Base-by-base conservation (phyloP, 352 stramenopile genomes). In the Globisporangium carolinianum region DNA sequence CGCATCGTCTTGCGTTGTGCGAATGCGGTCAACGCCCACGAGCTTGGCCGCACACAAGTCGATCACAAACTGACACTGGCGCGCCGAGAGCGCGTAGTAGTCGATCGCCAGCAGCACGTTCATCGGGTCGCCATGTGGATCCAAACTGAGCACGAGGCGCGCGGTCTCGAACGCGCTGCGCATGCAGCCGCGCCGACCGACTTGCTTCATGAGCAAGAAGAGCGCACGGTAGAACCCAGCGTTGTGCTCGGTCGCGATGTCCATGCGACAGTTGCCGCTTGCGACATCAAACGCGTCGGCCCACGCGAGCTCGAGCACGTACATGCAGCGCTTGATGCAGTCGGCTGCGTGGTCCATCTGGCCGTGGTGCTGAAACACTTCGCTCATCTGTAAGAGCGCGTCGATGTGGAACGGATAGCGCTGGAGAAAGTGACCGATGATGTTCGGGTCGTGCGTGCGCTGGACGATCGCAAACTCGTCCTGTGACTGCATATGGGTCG, bases 281-380 rank as follows among this genome's bases (percentile, higher is more conserved):
- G 73, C 71, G 8, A 94, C 85, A 59, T 93, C 78, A 47, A 92
- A 94, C 48, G 91, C 75, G 55, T 92, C 82, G 17, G 76, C 78
- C 84, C 84, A 94, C 17, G 84, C 82, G 10, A 94, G 67, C 57
- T 94, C 84, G 8, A 91, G 65, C 35, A 89, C 73, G 53, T 89
- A 94, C 65, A 94, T 84, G 58, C 84, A 92, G 17, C 80, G 75
- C 67, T 94, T 92, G 61, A 94, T 92, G 58, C 80, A 91, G 57
- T 94, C 85, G 0, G 75, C 67, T 0, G 85, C 78, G 47, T 94
- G 81, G 43, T 94, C 85, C 77, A 93, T 94, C 53, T 94, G 85
- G 2, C 85, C 85, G 51, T 94, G 85, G 55, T 94, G 85, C 64
- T 94, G 85, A 58, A 90, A 93, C 35, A 94, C 80, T 62, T 93